Evolutionary conservation across 495 filamentous ascomycete genomes (phyloP).

Genomic region (Cudoniella acicularis): DNA sequence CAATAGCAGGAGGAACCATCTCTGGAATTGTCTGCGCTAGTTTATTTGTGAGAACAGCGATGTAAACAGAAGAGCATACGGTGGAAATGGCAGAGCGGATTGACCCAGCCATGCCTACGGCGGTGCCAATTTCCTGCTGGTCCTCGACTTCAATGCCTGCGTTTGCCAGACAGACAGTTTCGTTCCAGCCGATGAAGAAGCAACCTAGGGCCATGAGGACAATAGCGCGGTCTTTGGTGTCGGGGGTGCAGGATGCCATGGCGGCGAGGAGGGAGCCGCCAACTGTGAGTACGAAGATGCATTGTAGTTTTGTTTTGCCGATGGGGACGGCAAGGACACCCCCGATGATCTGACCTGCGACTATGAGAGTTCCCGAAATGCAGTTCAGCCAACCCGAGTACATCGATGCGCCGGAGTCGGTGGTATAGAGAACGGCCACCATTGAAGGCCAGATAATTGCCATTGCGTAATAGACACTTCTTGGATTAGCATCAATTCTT

Average conservation of each 20-base stretch:
- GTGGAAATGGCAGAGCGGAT: conserved; percentile 21
- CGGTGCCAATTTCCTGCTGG: conserved; percentile 38
- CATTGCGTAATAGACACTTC: conserved; percentile 32
- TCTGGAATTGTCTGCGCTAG: conserved; percentile 27
- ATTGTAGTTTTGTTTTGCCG: not conserved
- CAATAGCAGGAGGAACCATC: conserved; percentile 32
- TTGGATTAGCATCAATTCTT: conserved; percentile 18
- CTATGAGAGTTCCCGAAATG: not conserved
- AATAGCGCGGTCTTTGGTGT: not conserved
- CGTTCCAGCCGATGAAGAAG: conserved; percentile 1
- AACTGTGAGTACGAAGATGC: not conserved
- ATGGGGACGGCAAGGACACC: not conserved
- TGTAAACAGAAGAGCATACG: conserved; percentile 35
- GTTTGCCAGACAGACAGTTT: not conserved
- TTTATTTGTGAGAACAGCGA: conserved; percentile 38
- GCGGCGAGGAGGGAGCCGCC: not conserved
- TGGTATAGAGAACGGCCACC: conserved; percentile 21
- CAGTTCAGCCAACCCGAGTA: not conserved
- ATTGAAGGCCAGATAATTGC: conserved; percentile 29
- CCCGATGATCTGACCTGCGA: not conserved
- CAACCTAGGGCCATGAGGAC: not conserved
- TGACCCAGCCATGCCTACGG: conserved; percentile 32
- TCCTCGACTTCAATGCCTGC: conserved; percentile 4
- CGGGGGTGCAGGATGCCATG: not conserved
- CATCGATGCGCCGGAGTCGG: not conserved